These are phyloP conservation scores for Filobasidium uniguttulatum DNA, from an alignment of 1,284 basidiomycete species.

Conservation along the genomic window DNA sequence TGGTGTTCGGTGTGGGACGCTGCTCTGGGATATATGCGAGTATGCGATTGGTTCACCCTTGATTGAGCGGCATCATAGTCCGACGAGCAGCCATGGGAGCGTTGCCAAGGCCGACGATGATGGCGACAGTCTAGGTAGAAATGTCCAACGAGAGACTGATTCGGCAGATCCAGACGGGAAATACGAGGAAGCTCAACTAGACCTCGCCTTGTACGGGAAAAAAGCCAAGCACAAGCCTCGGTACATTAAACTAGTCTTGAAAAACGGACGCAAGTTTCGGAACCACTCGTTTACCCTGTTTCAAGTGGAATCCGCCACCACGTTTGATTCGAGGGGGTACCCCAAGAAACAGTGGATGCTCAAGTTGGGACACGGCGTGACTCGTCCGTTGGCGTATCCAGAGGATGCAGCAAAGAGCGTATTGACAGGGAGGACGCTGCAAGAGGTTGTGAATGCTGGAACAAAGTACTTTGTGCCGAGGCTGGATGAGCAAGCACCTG, in stretches of 20 bases:
- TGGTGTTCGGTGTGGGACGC: conserved; percentile 8
- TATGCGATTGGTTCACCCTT: conserved; percentile 3
- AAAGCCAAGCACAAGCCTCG: not conserved
- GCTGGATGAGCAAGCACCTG: not conserved
- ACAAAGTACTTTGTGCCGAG: conserved; percentile 4
- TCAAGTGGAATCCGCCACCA: conserved; percentile 5
- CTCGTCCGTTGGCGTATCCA: conserved; percentile 1
- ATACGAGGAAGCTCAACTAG: conserved; percentile 7
- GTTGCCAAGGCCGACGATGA: no score
- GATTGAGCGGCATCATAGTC: conserved; percentile 7
- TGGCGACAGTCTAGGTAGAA: not conserved
- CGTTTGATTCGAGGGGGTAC: conserved; percentile 9
- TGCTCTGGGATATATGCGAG: conserved; percentile 10
- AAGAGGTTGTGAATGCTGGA: conserved; percentile 1
- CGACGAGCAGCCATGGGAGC: no score
- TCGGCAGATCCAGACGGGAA: not conserved
- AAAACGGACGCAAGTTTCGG: conserved; percentile 9
- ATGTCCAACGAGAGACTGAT: not conserved
- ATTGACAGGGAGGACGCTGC: conserved; percentile 3
- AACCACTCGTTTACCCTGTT: conserved; percentile 10
- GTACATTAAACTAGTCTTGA: conserved; percentile 7
- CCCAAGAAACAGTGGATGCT: conserved; percentile 13
- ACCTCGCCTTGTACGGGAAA: conserved; percentile 5
- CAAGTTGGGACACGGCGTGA: conserved; percentile 1
- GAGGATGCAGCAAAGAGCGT: conserved; percentile 9